Conservation (phyloP, 108 stramenopile species). For the Parmales sp. region DNA sequence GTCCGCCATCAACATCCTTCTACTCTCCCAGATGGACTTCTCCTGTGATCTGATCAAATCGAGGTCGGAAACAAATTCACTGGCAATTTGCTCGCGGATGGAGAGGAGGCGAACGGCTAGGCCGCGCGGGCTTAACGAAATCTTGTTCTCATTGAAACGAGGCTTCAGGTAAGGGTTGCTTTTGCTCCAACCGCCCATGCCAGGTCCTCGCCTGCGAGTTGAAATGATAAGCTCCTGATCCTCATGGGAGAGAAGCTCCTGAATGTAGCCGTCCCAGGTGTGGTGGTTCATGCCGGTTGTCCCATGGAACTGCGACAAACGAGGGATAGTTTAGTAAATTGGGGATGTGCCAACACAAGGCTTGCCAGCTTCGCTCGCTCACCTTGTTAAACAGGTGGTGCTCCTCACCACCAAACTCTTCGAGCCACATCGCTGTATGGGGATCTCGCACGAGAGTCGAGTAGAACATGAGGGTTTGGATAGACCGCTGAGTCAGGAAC, state of each 20-base stretch:
- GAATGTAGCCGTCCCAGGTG: slow-evolving; percentile 64
- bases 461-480: slow-evolving; percentile 60
- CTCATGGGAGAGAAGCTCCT: slow-evolving; percentile 42
- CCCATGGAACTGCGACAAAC: slow-evolving; percentile 50
- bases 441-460: slow-evolving; percentile 47
- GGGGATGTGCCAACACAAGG: background rate
- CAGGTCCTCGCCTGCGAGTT: slow-evolving; percentile 22
- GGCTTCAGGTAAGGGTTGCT: background rate
- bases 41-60: no score
- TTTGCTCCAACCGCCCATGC: no score
- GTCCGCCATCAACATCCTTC: no score
- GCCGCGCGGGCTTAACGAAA: slow-evolving; percentile 54
- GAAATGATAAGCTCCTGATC: slow-evolving; percentile 33
- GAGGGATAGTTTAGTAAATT: background rate
- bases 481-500: slow-evolving; percentile 58
- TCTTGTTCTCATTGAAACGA: background rate
- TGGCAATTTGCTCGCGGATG: slow-evolving; percentile 60
- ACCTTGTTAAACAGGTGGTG: background rate
- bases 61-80: slow-evolving; percentile 47
- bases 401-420: slow-evolving; percentile 30
- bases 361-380: no score
- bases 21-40: no score
- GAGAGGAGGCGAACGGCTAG: slow-evolving; percentile 46
- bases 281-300: slow-evolving; percentile 52
- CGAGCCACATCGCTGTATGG: slow-evolving; percentile 58